A percentile compares a stretch with the other conserved stretches of the same genome.
Conservation (phyloP, 148 eudicot species). For the Salicornia ramosissima region DNA sequence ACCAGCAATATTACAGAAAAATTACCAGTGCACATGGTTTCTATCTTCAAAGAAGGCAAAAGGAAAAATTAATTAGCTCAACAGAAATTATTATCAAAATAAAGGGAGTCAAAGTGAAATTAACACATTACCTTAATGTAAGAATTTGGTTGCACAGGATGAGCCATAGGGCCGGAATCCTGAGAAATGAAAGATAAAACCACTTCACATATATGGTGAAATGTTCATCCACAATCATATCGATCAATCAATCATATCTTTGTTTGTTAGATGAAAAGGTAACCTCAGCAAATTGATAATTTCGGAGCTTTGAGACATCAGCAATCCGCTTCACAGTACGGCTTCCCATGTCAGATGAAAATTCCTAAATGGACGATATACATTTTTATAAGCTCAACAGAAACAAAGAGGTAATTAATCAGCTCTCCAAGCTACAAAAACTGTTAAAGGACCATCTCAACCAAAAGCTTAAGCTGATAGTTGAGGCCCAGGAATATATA, state of each 20-base stretch:
- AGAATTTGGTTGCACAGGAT: conserved; percentile 95
- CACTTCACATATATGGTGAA: not conserved
- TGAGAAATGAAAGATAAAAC: conserved; percentile 32
- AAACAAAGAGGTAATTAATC: not conserved
- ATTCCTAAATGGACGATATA: conserved; percentile 49
- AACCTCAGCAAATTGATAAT: conserved; percentile 90
- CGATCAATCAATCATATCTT: not conserved
- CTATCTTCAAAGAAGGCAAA: conserved; percentile 57
- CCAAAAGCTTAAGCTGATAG: no score
- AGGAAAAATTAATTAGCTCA: conserved; percentile 11
- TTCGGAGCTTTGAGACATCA: conserved; percentile 92
- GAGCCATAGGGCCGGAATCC: conserved; percentile 99
- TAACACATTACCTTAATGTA: conserved; percentile 68
- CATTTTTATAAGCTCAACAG: not conserved
- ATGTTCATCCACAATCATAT: not conserved
- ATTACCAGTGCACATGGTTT: conserved; percentile 49
- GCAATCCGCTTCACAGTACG: conserved; percentile 88
- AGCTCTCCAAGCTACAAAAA: not conserved
- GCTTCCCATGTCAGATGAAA: conserved; percentile 97
- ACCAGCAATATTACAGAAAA: not conserved
- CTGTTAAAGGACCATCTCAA: no score
- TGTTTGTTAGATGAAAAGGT: conserved; percentile 2
- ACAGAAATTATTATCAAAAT: not conserved
- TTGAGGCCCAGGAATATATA: no score
- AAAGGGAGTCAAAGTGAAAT: conserved; percentile 9